Conservation (phyloP, 2,329 filamentous ascomycete species). For the Penicillium sumatraense region DNA sequence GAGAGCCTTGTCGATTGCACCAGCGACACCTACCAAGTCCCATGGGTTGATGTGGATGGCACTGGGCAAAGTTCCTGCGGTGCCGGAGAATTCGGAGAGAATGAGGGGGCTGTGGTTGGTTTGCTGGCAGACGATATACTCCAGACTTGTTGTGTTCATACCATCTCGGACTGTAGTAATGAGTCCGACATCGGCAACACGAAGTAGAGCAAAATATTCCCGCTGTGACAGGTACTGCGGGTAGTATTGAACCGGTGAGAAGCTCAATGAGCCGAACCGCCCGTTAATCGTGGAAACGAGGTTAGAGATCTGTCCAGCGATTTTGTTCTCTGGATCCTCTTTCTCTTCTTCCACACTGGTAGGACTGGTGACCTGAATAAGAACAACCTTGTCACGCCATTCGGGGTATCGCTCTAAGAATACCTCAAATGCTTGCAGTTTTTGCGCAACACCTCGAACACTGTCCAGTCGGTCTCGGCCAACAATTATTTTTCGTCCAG, state of each 20-base stretch:
- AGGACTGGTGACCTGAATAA: slow-evolving; percentile 93
- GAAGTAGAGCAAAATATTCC: slow-evolving; percentile 93
- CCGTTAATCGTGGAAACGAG: slow-evolving; percentile 92
- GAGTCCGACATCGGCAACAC: slow-evolving; percentile 85
- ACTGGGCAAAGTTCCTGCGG: slow-evolving; percentile 79
- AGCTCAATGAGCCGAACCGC: slow-evolving; percentile 82
- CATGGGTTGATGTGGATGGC: slow-evolving; percentile 97
- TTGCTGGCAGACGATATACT: slow-evolving; percentile 92
- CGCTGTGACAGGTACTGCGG: slow-evolving; percentile 87
- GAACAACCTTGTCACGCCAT: slow-evolving; percentile 88
- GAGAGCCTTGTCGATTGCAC: slow-evolving; percentile 79
- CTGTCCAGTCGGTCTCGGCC: slow-evolving; percentile 93
- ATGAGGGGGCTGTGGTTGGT: slow-evolving; percentile 86
- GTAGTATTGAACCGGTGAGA: slow-evolving; percentile 91
- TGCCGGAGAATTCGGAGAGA: slow-evolving; percentile 94
- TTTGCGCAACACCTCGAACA: slow-evolving; percentile 91
- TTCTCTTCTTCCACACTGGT: slow-evolving; percentile 78
- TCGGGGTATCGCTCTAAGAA: slow-evolving; percentile 90
- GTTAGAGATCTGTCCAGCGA: slow-evolving; percentile 86
- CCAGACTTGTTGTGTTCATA: slow-evolving; percentile 96
- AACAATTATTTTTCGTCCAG: slow-evolving; percentile 93
- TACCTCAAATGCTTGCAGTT: slow-evolving; percentile 89
- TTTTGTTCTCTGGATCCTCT: slow-evolving; percentile 77
- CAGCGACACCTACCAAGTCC: slow-evolving; percentile 83
- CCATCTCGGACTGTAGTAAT: slow-evolving; percentile 96